Percentiles rank a stretch among this genome's conserved stretches.
Conservation (phyloP, 805 yeast species). For the Starmerella asiatica region DNA sequence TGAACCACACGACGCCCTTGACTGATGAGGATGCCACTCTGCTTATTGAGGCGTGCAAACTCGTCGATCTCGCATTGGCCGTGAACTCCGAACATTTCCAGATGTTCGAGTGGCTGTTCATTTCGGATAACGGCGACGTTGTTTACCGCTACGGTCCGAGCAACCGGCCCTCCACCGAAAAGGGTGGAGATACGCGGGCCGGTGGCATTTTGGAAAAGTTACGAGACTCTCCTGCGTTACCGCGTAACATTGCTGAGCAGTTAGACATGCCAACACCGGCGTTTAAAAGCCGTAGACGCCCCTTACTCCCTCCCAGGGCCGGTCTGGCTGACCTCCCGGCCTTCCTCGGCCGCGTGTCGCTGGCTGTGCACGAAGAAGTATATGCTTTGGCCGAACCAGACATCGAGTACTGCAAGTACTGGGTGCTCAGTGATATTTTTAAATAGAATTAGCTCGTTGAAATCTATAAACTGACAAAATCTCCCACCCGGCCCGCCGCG, state of each 20-base stretch:
- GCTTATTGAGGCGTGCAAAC: slow-evolving; percentile 43
- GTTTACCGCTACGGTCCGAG: slow-evolving; percentile 26
- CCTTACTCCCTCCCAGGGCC: slow-evolving; percentile 18
- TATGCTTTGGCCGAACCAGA: slow-evolving; percentile 40
- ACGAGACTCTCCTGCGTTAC: slow-evolving; percentile 19
- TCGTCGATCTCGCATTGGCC: slow-evolving; percentile 60
- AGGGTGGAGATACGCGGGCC: not conserved
- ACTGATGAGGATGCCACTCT: slow-evolving; percentile 6
- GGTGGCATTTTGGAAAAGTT: slow-evolving; percentile 24
- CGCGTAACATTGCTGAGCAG: slow-evolving; percentile 7
- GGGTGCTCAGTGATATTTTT: slow-evolving; percentile 45
- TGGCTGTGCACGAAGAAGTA: slow-evolving; percentile 50
- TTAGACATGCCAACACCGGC: slow-evolving; percentile 4
- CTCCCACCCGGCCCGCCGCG: slow-evolving; percentile 93
- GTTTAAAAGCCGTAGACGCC: slow-evolving; percentile 16
- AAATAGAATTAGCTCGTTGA: not conserved
- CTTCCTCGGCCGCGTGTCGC: slow-evolving; percentile 54
- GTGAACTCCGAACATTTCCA: slow-evolving; percentile 66
- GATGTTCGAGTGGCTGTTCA: slow-evolving; percentile 71
- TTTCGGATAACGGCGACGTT: slow-evolving; percentile 53
- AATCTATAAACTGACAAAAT: slow-evolving; percentile 66
- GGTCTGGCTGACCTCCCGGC: slow-evolving; percentile 34
- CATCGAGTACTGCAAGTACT: slow-evolving; percentile 37
- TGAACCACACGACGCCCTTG: slow-evolving; percentile 19
- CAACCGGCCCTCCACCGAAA: not conserved